Evolutionary conservation across 306 rosid species (phyloP).

Genomic region (Trichosanthes cucumerina): DNA sequence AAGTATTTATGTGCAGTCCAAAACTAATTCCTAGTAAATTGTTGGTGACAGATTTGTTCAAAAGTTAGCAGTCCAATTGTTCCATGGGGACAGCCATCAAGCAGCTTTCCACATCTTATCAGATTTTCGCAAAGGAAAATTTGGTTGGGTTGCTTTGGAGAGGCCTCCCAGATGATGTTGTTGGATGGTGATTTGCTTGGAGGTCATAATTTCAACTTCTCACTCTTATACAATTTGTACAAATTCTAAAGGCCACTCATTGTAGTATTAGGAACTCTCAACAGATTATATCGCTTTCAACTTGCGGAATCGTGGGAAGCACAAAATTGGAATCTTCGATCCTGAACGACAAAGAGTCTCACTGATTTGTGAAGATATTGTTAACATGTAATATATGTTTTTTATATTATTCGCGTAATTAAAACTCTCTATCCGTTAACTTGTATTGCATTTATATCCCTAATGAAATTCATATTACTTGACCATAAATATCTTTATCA

Average conservation of each 20-base stretch:
- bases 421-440: background rate
- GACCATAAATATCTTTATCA: background rate
- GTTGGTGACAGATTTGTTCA: constrained; percentile 46
- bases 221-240: background rate
- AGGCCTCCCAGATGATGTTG: constrained; percentile 51
- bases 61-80: constrained; percentile 62
- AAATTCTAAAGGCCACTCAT: background rate
- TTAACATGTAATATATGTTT: constrained; percentile 1
- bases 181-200: background rate
- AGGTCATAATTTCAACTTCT: constrained; percentile 8
- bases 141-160: constrained; percentile 88
- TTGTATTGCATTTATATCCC: background rate
- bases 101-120: constrained; percentile 66
- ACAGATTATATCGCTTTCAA: background rate
- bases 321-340: background rate
- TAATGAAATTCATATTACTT: background rate
- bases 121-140: constrained; percentile 82
- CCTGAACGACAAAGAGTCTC: background rate
- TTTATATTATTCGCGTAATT: background rate
- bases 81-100: constrained; percentile 68
- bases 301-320: background rate
- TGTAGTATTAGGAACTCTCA: background rate
- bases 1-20: background rate
- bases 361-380: background rate
- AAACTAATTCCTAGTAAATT: background rate